Base-by-base conservation (phyloP, 176 grass and related monocot species). In the Alopecurus myosuroides region DNA sequence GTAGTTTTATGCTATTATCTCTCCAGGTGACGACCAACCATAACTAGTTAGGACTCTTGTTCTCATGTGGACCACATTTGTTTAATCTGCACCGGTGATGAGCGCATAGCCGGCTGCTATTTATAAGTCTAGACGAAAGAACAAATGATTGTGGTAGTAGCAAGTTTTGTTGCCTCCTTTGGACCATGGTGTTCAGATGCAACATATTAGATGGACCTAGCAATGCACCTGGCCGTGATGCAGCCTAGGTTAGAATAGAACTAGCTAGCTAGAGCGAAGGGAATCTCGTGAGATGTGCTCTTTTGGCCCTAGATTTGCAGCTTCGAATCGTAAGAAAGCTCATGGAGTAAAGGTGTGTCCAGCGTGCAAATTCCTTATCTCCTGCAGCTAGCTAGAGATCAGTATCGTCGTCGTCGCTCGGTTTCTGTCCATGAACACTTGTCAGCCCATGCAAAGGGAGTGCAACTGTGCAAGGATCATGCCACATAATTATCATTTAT, bases 161-260 rank as follows among this genome's bases (percentile, higher is more conserved):
- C n/a, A n/a, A n/a, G n/a, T n/a, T n/a, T n/a, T n/a, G n/a, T n/a
- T n/a, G n/a, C n/a, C n/a, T n/a, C n/a, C n/a, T n/a, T n/a, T n/a
- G n/a, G n/a, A n/a, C n/a, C n/a, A n/a, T n/a, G n/a, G n/a, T n/a
- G n/a, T n/a, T n/a, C n/a, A n/a, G n/a, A n/a, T n/a, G n/a, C n/a
- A n/a, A n/a, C n/a, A n/a, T n/a, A n/a, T n/a, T n/a, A 9, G 35
- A 77, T 80, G 85, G 49, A 80, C 53, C 45, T 5, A 44, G 67
- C 61, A 81, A 58, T 92, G 89, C 80, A 92, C 80, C 86, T 94
- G 53, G 76, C 71, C 92, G 79, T 74, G 61, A 89, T 89, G 56
- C 74, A 77, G 86, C 36, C 89, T 72, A 91, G 82, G 86, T 94
- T 88, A 73, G 82, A 19, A 64, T 40, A 45, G 9, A 67, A 62